A percentile compares a stretch with the other conserved stretches of the same genome.
These are phyloP conservation scores for Parafenestella ontariensis DNA, from an alignment of 2,329 filamentous ascomycete species.

Conservation along the genomic window DNA sequence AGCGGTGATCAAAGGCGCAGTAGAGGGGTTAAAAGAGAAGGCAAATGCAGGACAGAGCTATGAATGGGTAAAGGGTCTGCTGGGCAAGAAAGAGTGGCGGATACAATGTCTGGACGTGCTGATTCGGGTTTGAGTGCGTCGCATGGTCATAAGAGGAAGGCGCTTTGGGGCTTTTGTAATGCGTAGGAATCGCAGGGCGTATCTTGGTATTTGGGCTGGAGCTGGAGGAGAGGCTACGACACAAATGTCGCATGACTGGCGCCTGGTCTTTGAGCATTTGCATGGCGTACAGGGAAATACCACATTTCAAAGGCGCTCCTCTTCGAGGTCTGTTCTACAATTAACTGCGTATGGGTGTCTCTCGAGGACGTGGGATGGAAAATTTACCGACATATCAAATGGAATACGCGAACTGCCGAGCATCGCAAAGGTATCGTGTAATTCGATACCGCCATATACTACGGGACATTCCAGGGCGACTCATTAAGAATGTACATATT, in stretches of 20 bases:
- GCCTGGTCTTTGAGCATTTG: slow-evolving; percentile 29
- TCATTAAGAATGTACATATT: neutral
- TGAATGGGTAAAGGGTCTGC: slow-evolving; percentile 82
- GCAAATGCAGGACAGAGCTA: slow-evolving; percentile 66
- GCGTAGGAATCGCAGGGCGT: neutral
- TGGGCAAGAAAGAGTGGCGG: slow-evolving; percentile 86
- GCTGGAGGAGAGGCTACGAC: neutral
- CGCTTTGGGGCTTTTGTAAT: neutral
- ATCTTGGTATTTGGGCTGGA: neutral
- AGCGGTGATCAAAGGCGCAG: slow-evolving; percentile 36
- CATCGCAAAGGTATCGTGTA: neutral
- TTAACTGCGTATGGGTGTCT: neutral
- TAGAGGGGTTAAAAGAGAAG: slow-evolving; percentile 39
- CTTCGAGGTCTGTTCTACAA: neutral
- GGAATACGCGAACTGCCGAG: neutral
- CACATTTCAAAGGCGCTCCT: slow-evolving; percentile 3
- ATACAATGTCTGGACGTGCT: slow-evolving; percentile 91
- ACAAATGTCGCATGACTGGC: slow-evolving; percentile 24
- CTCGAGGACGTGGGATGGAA: neutral
- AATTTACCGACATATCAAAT: neutral
- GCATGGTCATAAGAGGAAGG: neutral
- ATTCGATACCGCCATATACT: neutral
- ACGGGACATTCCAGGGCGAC: neutral
- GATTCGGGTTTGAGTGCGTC: slow-evolving; percentile 64
- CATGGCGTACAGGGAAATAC: slow-evolving; percentile 21